Evolutionary conservation across 306 rosid species (phyloP).

Genomic region (Quercus suber): DNA sequence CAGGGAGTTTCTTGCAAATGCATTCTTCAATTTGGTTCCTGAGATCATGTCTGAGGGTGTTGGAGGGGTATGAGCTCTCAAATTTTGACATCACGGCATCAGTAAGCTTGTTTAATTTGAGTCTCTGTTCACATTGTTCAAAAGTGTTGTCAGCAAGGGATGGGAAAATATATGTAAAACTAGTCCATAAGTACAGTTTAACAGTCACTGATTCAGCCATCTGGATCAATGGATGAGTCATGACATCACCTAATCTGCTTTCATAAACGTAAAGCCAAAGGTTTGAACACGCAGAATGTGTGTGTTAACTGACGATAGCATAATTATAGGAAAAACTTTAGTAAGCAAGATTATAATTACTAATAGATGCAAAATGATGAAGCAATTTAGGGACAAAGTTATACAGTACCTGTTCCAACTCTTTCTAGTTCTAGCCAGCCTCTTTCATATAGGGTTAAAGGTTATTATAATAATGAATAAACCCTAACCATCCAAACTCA

Average conservation of each 20-base stretch:
- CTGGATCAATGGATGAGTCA: background rate
- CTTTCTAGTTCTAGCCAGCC: background rate
- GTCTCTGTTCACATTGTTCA: constrained; percentile 1
- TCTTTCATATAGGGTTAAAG: background rate
- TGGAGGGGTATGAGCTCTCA: background rate
- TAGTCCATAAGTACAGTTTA: background rate
- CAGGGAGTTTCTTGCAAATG: constrained; percentile 4
- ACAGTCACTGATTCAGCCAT: background rate
- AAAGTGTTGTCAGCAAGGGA: background rate
- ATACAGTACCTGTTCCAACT: background rate
- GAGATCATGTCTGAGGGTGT: background rate
- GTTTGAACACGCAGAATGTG: background rate
- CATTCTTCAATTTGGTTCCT: background rate
- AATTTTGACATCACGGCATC: constrained; percentile 11
- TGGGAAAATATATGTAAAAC: background rate
- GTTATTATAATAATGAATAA: background rate
- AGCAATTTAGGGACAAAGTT: background rate
- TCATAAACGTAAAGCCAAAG: background rate
- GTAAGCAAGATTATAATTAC: background rate
- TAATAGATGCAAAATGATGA: background rate
- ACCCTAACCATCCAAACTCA: background rate
- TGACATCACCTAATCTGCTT: background rate
- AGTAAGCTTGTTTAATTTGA: constrained; percentile 2
- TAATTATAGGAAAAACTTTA: background rate
- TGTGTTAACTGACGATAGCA: too few relatives aligned